A percentile compares a stretch with the other conserved stretches of the same genome.
phyloP scores from a whole-genome alignment of 73 alveolate species.

The Durusdinium trenchii region DNA sequence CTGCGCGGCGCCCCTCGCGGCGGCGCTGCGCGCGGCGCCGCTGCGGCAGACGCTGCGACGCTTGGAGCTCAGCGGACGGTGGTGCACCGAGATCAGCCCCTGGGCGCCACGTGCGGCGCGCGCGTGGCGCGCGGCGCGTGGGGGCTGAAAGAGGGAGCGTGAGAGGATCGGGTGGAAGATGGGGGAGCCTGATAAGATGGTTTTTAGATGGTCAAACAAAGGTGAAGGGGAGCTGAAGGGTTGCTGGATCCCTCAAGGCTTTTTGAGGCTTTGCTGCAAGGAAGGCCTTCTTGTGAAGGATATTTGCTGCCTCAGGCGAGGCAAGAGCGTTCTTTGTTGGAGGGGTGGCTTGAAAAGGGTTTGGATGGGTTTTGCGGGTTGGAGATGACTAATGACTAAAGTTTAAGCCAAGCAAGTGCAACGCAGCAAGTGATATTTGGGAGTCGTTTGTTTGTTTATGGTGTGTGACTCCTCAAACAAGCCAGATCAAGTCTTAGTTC shows the following conservation, averaged over 20 bases:
- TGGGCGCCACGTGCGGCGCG: not conserved
- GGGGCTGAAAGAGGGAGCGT: not conserved
- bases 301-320: too few species aligned
- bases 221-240: not conserved
- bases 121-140: not conserved
- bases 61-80: conserved; percentile 64
- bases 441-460: not conserved
- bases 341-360: too few species aligned
- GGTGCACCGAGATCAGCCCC: conserved; percentile 67
- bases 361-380: too few species aligned
- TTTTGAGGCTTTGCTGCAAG: not conserved
- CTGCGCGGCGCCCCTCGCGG: conserved; percentile 20
- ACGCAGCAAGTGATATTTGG: too few species aligned
- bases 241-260: not conserved
- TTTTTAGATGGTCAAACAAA: not conserved
- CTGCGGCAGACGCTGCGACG: not conserved
- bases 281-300: too few species aligned
- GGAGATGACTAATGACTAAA: too few species aligned
- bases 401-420: too few species aligned
- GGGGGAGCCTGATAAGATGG: not conserved
- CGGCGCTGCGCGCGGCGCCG: not conserved
- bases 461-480: not conserved
- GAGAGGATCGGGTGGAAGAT: not conserved
- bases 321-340: too few species aligned
- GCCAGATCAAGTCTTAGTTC: not conserved